phyloP scores from a whole-genome alignment of 2,329 filamentous ascomycete species.

The Parascedosporium putredinis region DNA sequence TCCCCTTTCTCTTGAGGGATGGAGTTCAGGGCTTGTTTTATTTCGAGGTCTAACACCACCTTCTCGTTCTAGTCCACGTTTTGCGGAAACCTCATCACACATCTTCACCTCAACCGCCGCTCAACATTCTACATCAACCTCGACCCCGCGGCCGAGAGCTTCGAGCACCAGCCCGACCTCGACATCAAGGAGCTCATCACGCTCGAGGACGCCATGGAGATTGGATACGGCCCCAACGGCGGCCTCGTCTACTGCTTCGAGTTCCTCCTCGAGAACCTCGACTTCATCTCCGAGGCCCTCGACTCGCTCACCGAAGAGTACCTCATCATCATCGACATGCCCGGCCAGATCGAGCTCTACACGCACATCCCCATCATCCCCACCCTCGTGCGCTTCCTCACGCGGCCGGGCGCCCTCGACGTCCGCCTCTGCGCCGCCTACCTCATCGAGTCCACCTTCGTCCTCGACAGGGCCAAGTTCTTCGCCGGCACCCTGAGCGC shows the following conservation, averaged over 20 bases:
- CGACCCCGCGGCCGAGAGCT: conserved; percentile 87
- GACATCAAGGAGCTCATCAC: conserved; percentile 94
- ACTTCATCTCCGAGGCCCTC: conserved; percentile 78
- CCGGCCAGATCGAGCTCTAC: conserved; percentile 96
- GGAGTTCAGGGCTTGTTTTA: not conserved
- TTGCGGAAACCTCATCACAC: conserved; percentile 84
- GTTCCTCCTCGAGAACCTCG: conserved; percentile 87
- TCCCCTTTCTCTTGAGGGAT: too few relatives aligned
- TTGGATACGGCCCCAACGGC: conserved; percentile 81
- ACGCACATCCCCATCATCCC: conserved; percentile 93
- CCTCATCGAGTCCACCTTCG: conserved; percentile 88
- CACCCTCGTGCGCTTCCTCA: conserved; percentile 70
- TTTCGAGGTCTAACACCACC: not conserved
- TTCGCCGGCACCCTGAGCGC: conserved; percentile 91
- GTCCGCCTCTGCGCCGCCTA: conserved; percentile 90
- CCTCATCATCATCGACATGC: conserved; percentile 97
- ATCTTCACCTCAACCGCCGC: conserved; percentile 81
- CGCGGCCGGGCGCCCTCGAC: conserved; percentile 68
- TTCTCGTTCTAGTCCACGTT: conserved; percentile 65
- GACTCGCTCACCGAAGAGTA: conserved; percentile 87
- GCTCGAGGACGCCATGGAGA: conserved; percentile 92
- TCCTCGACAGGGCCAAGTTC: conserved; percentile 93
- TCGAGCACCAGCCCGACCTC: conserved; percentile 83
- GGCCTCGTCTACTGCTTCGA: conserved; percentile 95
- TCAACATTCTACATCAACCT: conserved; percentile 98